These are phyloP conservation scores for Fusarium udum DNA, from an alignment of 2,329 filamentous ascomycete species.

Conservation along the genomic window DNA sequence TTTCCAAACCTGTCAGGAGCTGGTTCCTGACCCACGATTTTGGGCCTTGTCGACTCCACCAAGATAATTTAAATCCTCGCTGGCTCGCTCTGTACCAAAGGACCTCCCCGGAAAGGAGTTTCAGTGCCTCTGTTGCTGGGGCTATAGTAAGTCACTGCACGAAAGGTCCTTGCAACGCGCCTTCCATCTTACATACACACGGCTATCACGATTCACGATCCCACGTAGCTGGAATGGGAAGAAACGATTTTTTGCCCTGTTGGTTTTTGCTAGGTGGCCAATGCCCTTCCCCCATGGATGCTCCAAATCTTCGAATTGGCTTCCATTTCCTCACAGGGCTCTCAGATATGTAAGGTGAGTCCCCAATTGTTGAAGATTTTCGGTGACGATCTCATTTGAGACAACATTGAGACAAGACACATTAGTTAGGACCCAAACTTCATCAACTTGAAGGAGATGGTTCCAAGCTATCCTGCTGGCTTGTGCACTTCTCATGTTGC, in stretches of 20 bases:
- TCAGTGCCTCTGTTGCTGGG: not conserved
- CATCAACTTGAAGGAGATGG: not conserved
- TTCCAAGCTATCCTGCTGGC: not conserved
- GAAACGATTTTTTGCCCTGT: slow-evolving; percentile 18
- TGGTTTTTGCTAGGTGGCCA: slow-evolving; percentile 20
- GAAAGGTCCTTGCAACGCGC: slow-evolving; percentile 4
- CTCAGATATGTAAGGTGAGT: slow-evolving; percentile 17
- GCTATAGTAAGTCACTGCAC: not conserved
- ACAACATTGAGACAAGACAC: slow-evolving; percentile 6
- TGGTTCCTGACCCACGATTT: slow-evolving; percentile 31
- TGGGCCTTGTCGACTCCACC: slow-evolving; percentile 26
- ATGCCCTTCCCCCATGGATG: slow-evolving; percentile 4
- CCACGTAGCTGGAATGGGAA: slow-evolving; percentile 18
- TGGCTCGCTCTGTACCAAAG: slow-evolving; percentile 4
- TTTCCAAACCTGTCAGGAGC: slow-evolving; percentile 24
- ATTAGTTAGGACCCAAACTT: not conserved
- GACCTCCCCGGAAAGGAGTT: slow-evolving; percentile 2
- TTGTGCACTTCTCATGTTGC: not conserved
- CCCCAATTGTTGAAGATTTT: slow-evolving; percentile 4
- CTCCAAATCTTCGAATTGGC: slow-evolving; percentile 25
- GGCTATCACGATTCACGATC: slow-evolving; percentile 4
- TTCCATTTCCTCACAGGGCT: slow-evolving; percentile 22
- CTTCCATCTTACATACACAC: not conserved
- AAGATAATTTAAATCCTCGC: slow-evolving; percentile 22
- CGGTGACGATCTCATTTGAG: slow-evolving; percentile 10